phyloP scores from a whole-genome alignment of 495 filamentous ascomycete species.

The Aspergillus asperescens region DNA sequence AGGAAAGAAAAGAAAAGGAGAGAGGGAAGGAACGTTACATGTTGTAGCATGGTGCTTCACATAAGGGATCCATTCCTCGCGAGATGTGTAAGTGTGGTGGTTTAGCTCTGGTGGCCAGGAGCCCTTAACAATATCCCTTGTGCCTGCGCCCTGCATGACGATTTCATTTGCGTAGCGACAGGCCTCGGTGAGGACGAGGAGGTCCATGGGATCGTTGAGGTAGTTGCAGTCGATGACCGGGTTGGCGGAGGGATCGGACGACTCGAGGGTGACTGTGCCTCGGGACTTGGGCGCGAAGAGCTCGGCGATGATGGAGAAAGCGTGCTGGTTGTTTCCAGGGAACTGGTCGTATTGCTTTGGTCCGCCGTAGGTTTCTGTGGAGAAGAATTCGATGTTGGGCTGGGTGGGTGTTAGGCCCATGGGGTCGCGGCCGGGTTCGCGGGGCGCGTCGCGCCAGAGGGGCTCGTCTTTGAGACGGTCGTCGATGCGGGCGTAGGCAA shows the following conservation, averaged over 20 bases:
- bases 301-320: constrained; percentile 41
- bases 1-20: neutral
- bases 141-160: constrained; percentile 46
- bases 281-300: constrained; percentile 37
- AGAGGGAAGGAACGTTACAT: constrained; percentile 31
- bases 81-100: constrained; percentile 42
- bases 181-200: constrained; percentile 45
- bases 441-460: constrained; percentile 37
- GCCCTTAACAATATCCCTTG: constrained; percentile 51
- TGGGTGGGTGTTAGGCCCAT: constrained; percentile 46
- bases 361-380: constrained; percentile 49
- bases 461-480: constrained; percentile 42
- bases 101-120: constrained; percentile 45
- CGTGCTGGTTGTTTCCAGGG: constrained; percentile 38
- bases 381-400: constrained; percentile 50
- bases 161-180: constrained; percentile 51
- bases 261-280: constrained; percentile 36
- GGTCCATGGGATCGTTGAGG: constrained; percentile 43
- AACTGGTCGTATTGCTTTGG: constrained; percentile 46
- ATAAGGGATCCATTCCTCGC: constrained; percentile 46
- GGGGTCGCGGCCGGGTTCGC: constrained; percentile 43
- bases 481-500: constrained; percentile 49
- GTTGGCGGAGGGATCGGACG: constrained; percentile 31
- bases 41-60: constrained; percentile 49
- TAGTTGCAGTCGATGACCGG: constrained; percentile 50